Evolutionary conservation across 257 asterid species (phyloP), one percentile per base, ranked within the genome.

Genomic region (Scutellaria baicalensis): DNA sequence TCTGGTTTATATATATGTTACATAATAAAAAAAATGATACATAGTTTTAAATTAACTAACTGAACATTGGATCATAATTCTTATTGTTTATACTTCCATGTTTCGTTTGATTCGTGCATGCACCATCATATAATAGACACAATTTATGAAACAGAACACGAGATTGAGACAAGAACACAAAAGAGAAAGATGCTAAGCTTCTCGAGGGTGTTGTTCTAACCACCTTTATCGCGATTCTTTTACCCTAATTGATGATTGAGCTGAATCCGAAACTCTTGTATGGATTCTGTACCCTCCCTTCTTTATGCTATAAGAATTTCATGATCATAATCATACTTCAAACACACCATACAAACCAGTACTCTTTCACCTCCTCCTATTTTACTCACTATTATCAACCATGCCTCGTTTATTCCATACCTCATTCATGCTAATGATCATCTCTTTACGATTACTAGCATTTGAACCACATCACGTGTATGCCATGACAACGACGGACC

Each of bases 171-270:
- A 73, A 72, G 83, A 73, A 74, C 73, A 77, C 83, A 73, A 62
- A 43, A n/a, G 74, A 67, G 75, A 84, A 82, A 92, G 89, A 87
- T 89, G 90, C 93, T 83, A 83, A 83, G 86, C 95, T 91, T 91
- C 86, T 80, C 75, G 79, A 81, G 81, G 91, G 73, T 82, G 71
- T 77, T 84, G 89, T 83, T 85, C 84, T 77, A 77, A 78, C 40
- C 72, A 74, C 87, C 79, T 85, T 85, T 85, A 85, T 68, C 72
- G 42, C 71, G 93, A 86, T 89, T 89, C 96, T 80, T 79, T 73
- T 71, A 59, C 65, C 65, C 35, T 6, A 42, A 71, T 74, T 78
- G 79, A 85, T 78, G 80, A 77, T 83, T 56, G 82, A 75, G 69
- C 65, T 87, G 90, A 89, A 84, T 89, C 89, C 39, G 72, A 71